Percentiles rank a stretch among this genome's conserved stretches.
Conservation (phyloP, 306 rosid species). For the Purshia tridentata region DNA sequence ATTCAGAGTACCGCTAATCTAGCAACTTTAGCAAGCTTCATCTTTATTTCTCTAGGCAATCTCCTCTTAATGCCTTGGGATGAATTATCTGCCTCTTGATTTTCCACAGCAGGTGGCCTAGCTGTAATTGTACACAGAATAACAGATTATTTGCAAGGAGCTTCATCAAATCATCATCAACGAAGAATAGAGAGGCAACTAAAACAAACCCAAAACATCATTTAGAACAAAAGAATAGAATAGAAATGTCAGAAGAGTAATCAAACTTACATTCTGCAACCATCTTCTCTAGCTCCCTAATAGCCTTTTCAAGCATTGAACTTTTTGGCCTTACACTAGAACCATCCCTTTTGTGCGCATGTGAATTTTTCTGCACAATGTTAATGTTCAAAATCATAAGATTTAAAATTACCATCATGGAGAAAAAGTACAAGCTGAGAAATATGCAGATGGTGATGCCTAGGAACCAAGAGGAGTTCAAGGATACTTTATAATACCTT, state of each 20-base stretch:
- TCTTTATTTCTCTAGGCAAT: constrained; percentile 92
- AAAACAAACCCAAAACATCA: not conserved
- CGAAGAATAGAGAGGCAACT: constrained; percentile 10
- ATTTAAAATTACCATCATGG: constrained; percentile 9
- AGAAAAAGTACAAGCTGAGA: constrained; percentile 12
- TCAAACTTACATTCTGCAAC: constrained; percentile 87
- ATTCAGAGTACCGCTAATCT: constrained; percentile 72
- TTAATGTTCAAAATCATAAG: constrained; percentile 14
- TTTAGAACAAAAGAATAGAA: constrained; percentile 9
- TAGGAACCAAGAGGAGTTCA: not conserved
- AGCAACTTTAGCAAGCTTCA: constrained; percentile 97
- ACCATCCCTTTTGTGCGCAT: constrained; percentile 74
- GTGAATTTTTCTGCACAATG: constrained; percentile 65
- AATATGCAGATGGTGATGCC: constrained; percentile 4
- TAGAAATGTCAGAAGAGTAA: constrained; percentile 22
- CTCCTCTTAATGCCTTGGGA: constrained; percentile 89
- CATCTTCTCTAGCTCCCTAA: constrained; percentile 88
- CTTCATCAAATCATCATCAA: constrained; percentile 18
- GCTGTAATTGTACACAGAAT: constrained; percentile 52
- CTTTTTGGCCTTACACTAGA: constrained; percentile 70
- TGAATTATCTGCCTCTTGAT: constrained; percentile 70
- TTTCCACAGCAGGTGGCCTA: constrained; percentile 86
- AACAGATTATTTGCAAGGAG: constrained; percentile 27
- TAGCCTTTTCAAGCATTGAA: constrained; percentile 89
- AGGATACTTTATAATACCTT: constrained; percentile 5